phyloP scores from a whole-genome alignment of 2,329 filamentous ascomycete genomes.

The Ambrosiella xylebori region DNA sequence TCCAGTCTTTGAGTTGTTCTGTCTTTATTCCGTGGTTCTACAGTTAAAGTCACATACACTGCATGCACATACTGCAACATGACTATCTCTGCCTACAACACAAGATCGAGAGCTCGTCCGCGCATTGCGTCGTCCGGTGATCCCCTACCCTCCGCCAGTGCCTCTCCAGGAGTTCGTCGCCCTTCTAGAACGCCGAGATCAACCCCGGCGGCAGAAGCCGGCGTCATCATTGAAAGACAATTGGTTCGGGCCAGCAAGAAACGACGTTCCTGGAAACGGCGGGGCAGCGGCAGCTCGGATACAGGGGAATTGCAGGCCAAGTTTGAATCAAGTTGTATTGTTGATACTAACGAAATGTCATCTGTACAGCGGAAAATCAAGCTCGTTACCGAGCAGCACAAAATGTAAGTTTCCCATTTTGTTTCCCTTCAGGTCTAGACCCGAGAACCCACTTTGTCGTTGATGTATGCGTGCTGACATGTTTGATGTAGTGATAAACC shows the following conservation, averaged over 20 bases:
- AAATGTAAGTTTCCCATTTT: conserved; percentile 49
- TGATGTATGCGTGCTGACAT: neutral
- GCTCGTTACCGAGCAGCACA: conserved; percentile 79
- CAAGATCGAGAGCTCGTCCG: neutral
- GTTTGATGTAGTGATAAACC: conserved; percentile 51
- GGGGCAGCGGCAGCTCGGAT: no score
- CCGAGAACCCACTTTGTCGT: neutral
- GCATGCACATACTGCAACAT: neutral
- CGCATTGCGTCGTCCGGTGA: neutral
- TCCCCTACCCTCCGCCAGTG: neutral
- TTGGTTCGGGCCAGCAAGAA: no score
- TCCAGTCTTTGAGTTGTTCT: no score
- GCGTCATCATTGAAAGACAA: neutral
- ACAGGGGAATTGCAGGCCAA: no score
- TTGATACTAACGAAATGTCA: neutral
- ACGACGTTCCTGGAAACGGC: no score
- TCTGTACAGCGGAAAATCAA: conserved; percentile 68
- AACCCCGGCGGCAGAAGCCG: neutral
- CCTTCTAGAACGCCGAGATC: neutral
- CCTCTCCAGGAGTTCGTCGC: neutral
- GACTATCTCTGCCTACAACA: neutral
- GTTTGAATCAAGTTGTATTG: neutral
- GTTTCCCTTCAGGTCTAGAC: neutral
- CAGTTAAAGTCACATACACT: neutral
- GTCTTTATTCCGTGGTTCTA: no score